Evolutionary conservation across 2,329 filamentous ascomycete species (phyloP).

Genomic region (Alternaria solani): DNA sequence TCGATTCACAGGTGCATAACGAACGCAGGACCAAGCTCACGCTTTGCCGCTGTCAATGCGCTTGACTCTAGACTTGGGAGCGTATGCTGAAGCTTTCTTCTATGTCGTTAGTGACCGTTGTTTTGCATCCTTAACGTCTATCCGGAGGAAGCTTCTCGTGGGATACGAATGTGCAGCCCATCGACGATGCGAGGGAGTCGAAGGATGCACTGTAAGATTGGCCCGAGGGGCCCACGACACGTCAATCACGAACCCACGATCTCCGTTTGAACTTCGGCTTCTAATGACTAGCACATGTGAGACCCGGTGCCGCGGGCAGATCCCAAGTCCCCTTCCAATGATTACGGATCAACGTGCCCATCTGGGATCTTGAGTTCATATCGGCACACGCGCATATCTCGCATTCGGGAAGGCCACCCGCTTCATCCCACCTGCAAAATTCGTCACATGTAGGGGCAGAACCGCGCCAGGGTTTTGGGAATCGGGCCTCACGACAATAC

Average conservation of each 20-base stretch:
- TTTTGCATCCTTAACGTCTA: slow-evolving; percentile 9
- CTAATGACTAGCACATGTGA: slow-evolving; percentile 20
- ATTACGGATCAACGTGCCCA: slow-evolving; percentile 11
- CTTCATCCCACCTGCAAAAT: slow-evolving; percentile 11
- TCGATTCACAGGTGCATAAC: slow-evolving; percentile 27
- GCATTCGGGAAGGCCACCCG: slow-evolving; percentile 15
- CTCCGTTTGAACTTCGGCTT: slow-evolving; percentile 28
- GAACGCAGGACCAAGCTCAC: slow-evolving; percentile 27
- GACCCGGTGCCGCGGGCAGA: slow-evolving; percentile 25
- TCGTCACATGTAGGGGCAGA: slow-evolving; percentile 11
- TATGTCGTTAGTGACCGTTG: slow-evolving; percentile 5
- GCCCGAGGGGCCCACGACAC: slow-evolving; percentile 21
- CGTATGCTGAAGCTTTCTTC: neutral
- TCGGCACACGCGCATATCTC: slow-evolving; percentile 16
- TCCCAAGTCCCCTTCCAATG: slow-evolving; percentile 8
- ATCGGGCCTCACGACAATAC: slow-evolving; percentile 4
- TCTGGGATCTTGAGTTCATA: slow-evolving; percentile 12
- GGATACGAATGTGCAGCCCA: slow-evolving; percentile 3
- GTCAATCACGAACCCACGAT: slow-evolving; percentile 24
- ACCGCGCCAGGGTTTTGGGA: slow-evolving; percentile 3
- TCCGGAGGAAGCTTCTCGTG: neutral
- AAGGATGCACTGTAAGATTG: slow-evolving; percentile 18
- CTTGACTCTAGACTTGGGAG: slow-evolving; percentile 1
- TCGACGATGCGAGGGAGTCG: slow-evolving; percentile 16
- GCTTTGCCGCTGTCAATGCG: slow-evolving; percentile 22